These are phyloP conservation scores for Cryomyces minteri DNA, from an alignment of 495 filamentous ascomycete species.

Conservation along the genomic window DNA sequence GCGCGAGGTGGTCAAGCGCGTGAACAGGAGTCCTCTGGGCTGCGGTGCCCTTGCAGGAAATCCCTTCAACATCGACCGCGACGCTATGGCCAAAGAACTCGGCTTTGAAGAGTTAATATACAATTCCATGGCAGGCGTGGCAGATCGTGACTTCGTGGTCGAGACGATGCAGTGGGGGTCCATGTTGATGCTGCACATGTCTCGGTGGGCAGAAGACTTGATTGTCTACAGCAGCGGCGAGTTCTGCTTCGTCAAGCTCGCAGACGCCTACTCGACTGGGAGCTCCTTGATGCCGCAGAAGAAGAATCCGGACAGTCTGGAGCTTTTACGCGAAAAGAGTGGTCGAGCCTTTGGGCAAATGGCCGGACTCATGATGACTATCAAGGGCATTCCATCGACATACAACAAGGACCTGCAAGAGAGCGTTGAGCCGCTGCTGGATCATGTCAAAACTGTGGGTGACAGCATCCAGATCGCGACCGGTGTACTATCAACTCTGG, in stretches of 20 bases:
- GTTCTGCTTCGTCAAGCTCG: slow-evolving; percentile 66
- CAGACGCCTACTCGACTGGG: slow-evolving; percentile 75
- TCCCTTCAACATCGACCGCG: slow-evolving; percentile 77
- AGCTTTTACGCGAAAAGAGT: slow-evolving; percentile 74
- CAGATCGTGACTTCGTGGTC: slow-evolving; percentile 76
- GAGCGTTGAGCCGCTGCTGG: slow-evolving; percentile 70
- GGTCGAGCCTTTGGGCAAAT: slow-evolving; percentile 77
- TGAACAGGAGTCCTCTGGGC: slow-evolving; percentile 68
- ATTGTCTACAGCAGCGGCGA: slow-evolving; percentile 75
- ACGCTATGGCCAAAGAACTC: slow-evolving; percentile 71
- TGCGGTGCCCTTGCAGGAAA: slow-evolving; percentile 85
- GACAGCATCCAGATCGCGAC: slow-evolving; percentile 80
- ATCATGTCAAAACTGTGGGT: slow-evolving; percentile 69
- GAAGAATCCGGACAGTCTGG: slow-evolving; percentile 64
- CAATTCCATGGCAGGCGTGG: slow-evolving; percentile 73
- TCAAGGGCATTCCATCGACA: slow-evolving; percentile 75
- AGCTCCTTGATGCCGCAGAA: slow-evolving; percentile 88
- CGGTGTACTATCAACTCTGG: slow-evolving; percentile 50
- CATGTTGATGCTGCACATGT: slow-evolving; percentile 73
- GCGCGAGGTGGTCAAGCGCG: slow-evolving; percentile 49
- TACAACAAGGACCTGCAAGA: slow-evolving; percentile 97
- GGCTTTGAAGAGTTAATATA: slow-evolving; percentile 67
- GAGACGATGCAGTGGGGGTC: slow-evolving; percentile 83
- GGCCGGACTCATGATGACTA: slow-evolving; percentile 71
- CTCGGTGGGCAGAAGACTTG: slow-evolving; percentile 73